Percentiles rank a stretch among this genome's conserved stretches.
These are phyloP conservation scores for Flaveria trinervia DNA, from an alignment of 129 eudicot genomes.

Conservation along the genomic window DNA sequence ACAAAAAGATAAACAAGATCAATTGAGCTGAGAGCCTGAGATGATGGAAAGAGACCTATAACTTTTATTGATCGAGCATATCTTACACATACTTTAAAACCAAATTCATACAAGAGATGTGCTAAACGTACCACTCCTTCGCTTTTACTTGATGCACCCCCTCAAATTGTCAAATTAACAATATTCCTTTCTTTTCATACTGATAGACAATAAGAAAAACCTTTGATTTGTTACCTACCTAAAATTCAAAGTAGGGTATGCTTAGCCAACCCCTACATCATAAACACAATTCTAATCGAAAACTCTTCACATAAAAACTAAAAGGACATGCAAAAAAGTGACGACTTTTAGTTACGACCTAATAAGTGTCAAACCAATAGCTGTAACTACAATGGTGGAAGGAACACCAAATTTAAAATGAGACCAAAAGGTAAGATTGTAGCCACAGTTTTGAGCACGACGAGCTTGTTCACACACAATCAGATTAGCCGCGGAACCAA, in stretches of 20 bases:
- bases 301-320: background rate
- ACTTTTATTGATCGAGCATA: background rate
- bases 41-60: background rate
- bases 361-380: constrained; percentile 77
- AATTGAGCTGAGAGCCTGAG: too few relatives aligned
- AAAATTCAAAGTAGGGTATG: too few relatives aligned
- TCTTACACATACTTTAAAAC: constrained; percentile 5
- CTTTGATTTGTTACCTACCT: too few relatives aligned
- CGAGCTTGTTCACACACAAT: constrained; percentile 98
- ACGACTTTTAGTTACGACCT: constrained; percentile 36
- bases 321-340: background rate
- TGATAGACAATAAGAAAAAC: too few relatives aligned
- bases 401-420: constrained; percentile 92
- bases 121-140: too few relatives aligned
- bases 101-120: background rate
- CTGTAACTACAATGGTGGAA: constrained; percentile 73
- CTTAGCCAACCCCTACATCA: too few relatives aligned
- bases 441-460: constrained; percentile 59
- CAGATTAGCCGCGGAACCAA: constrained; percentile 94
- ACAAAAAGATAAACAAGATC: too few relatives aligned
- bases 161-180: too few relatives aligned
- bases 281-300: background rate
- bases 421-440: constrained; percentile 74
- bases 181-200: too few relatives aligned
- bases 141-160: too few relatives aligned